Evolutionary conservation across 2,329 filamentous ascomycete genomes (phyloP), one percentile per base, ranked within the genome.

Genomic region (Calycina marina): DNA sequence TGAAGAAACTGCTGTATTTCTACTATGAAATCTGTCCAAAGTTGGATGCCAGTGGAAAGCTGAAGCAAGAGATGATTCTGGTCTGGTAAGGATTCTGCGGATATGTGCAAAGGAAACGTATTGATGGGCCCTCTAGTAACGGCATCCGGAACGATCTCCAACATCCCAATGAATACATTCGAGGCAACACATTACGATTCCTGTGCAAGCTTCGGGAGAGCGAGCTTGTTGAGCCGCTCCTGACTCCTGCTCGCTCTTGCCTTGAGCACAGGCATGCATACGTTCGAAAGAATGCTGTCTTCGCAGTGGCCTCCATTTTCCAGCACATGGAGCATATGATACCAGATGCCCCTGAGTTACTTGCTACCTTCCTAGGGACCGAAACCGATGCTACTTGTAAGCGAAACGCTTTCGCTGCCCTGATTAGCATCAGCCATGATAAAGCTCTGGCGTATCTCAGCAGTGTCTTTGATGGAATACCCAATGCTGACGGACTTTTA

Each of bases 1-100:
- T 98, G 50, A 98, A 98, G 72, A 98, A 98, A 66, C 70, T 98
- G 40, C 72, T 98, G 35, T 98, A 98, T 62, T 90, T 98, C 59
- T 98, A 98, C 65, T 94, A 96, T 56, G 90, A 98, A 62, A 90
- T 96, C 56, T 96, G 90, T 57, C 90, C 88, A 25, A 98, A 98
- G 64, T 76, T 85, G 37, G 90, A 98, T 58, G 67, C 77, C 33
- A 77, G 67, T 53, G 90, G 90, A 52, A 98, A 96, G 69, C 65
- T 98, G 43, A 94, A 94, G 68, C 90, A 98, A 61, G 90, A 98
- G 63, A 96, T 94, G 84, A 98, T 98, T 56, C 63, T 98, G 52
- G 90, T 98, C 50, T 98, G 90, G 88, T 94, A 67, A 55, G 57
- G 47, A 26, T 25, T 14, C 13, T 18, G 9, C 28, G n/a, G n/a